Base-by-base conservation (phyloP, 2,329 filamentous ascomycete species). In the Venturia effusa region DNA sequence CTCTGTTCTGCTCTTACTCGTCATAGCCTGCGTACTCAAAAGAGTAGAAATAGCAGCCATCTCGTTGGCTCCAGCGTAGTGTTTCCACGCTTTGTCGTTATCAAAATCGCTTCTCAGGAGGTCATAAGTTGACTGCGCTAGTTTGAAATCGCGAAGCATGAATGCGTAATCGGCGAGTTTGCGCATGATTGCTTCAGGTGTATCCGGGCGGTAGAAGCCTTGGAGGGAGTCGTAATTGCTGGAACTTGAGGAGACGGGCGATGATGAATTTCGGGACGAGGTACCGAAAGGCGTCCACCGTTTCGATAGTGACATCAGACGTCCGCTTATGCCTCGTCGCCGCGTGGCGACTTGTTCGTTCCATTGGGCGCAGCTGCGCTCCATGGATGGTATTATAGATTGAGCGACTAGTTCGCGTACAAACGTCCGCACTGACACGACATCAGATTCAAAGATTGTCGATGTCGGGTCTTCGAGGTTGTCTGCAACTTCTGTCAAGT, bases 291-390 rank as follows among this genome's bases (percentile, higher is more conserved):
- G 86, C 8, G 89, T 84, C 86, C 91, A 97, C 68, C 92, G 88
- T 71, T 94, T 92, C 0, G 92, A 96, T 64, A 99, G 80, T 11
- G 89, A 96, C 81, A 96, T 92, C 74, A 99, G 93, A n/a, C 92
- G 86, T 13, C 95, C 95, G 64, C 89, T 89, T 59, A 99, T 82
- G 17, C 95, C 95, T 71, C 91, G 87, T 64, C 95, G 83, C 65
- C 90, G 84, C 15, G 95, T 97, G 19, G 93, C 92, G 32, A 97
- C 89, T 74, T 97, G 93, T 70, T 99, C 94, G 71, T 99, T 99
- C 95, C 94, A 99, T 5, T 92, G 81, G 6, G 91, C 88, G 13
- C 96, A 84, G 68, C 89, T 87, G 64, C 93, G 88, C 76, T 99
- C 94, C 95, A 99, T 99, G 48, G 90, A 92, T 1, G 95, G 94